These are phyloP conservation scores for Heritiera littoralis DNA, from an alignment of 345 rosid genomes.

Conservation along the genomic window DNA sequence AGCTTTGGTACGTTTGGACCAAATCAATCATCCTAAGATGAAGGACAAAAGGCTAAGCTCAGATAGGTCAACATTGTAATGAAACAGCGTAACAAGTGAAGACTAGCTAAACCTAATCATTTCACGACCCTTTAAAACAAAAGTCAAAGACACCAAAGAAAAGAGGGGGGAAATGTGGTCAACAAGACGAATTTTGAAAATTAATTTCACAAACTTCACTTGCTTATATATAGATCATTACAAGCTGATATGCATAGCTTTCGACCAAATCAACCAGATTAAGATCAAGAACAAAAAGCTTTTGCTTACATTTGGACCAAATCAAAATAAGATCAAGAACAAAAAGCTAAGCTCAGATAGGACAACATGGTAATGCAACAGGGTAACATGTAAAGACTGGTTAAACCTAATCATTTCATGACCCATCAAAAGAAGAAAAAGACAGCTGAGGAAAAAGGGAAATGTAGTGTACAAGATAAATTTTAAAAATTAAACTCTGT, in stretches of 20 bases:
- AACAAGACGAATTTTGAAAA: neutral
- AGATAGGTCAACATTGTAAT: neutral
- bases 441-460: no score
- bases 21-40: neutral
- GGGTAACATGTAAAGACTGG: neutral
- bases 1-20: neutral
- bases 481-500: neutral
- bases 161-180: neutral
- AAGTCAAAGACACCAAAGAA: neutral
- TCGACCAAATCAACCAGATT: neutral
- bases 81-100: neutral
- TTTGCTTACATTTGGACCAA: no score
- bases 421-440: neutral
- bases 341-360: neutral
- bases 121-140: neutral
- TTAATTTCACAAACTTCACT: neutral
- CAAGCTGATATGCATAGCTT: neutral
- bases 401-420: neutral
- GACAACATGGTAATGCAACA: neutral
- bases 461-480: neutral
- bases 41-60: neutral
- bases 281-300: neutral
- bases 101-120: neutral
- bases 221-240: no score
- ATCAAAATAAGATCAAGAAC: no score